Percentiles rank a stretch among this genome's conserved stretches.
phyloP scores from a whole-genome alignment of 169 alveolate genomes.

The Eimeria acervulina region DNA sequence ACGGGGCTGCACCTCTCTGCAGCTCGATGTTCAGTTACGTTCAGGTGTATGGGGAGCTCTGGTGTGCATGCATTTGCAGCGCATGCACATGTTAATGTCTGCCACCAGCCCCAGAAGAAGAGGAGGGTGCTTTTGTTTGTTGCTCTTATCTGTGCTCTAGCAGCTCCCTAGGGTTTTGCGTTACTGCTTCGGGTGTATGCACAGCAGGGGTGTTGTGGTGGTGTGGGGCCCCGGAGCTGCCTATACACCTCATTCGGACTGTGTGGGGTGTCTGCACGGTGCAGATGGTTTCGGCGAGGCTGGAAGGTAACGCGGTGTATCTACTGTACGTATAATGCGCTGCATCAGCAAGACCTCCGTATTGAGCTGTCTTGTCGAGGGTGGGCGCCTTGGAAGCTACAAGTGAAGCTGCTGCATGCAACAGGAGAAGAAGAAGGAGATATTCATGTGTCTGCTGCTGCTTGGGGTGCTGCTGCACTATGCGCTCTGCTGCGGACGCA shows the following conservation, averaged over 20 bases:
- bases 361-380: neutral
- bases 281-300: constrained; percentile 73
- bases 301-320: constrained; percentile 38
- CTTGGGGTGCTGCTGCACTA: constrained; percentile 36
- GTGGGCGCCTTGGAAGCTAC: neutral
- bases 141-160: no score
- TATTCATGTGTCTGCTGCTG: neutral
- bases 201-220: no score
- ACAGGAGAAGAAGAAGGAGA: neutral
- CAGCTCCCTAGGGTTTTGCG: no score
- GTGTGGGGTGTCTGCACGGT: neutral
- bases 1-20: no score
- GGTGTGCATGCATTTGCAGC: no score
- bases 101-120: no score
- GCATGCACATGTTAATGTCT: no score
- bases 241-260: neutral
- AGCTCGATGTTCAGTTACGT: no score
- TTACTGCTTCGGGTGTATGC: no score
- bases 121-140: no score
- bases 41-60: no score
- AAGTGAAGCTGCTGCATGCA: constrained; percentile 13
- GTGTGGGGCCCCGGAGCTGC: neutral
- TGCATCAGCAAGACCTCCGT: constrained; percentile 73
- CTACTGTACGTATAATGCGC: constrained; percentile 60
- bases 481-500: constrained; percentile 23